Evolutionary conservation across 23 red algal species (phyloP), one percentile per base, ranked within the genome.

Genomic region (Chondrus crispus): DNA sequence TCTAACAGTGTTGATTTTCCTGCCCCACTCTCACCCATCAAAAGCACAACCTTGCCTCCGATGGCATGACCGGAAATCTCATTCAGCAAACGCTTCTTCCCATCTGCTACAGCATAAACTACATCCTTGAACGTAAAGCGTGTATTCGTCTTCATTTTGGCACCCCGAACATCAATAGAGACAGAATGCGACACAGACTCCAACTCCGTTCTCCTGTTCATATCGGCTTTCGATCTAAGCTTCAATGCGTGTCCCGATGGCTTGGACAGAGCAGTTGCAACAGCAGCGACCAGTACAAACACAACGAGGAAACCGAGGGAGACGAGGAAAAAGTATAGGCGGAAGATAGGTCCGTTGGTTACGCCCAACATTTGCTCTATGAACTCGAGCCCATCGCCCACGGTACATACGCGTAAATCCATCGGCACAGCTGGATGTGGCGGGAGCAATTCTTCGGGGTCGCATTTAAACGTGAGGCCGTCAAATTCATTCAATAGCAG

Each of bases 1-100:
- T 98, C 96, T 12, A 98, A 53, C 24, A 98, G 76, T 2, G 96
- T 98, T 5, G 93, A 89, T 50, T 98, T 98, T 20, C 96, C 96
- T 5, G 96, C 96, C 29, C 96, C 96, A 58, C 49, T 74, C 13
- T 85, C 50, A 8, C 96, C 96, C 87, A 95, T 95, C 47, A 98
- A 66, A 39, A 91, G 69, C 2, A 93, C 51, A 33, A 98, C 75
- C 28, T 54, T 84, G 52, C 96, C 93, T 33, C 88, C 81, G n/a
- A 53, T 36, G 4, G 89, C 33, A 60, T 93, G 75, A 33, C 96
- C 96, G 39, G 46, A 66, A 39, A 98, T 80, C 14, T 90, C 84
- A 14, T 39, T 48, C 12, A 98, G 62, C 40, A 98, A 73, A 41
- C 35, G 68, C 75, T 95, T 95, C 2, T 50, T 49, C 33, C 88